These are phyloP conservation scores for Misopates orontium DNA, from an alignment of 257 asterid genomes.

Conservation along the genomic window DNA sequence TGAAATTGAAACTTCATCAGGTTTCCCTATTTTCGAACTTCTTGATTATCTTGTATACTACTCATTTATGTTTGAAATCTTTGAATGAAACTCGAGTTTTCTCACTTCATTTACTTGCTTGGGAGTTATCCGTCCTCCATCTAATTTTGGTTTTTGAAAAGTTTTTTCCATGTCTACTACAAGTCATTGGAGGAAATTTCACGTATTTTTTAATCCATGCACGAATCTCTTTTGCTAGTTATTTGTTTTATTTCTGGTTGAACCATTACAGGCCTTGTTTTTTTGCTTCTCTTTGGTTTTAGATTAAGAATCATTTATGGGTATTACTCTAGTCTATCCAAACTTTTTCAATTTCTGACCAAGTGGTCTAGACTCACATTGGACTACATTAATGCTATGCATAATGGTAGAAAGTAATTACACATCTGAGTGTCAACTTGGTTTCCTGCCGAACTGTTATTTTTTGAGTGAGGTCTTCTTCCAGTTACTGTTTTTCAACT, in stretches of 20 bases:
- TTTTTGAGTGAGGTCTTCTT: constrained; percentile 15
- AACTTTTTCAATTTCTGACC: background rate
- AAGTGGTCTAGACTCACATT: constrained; percentile 5
- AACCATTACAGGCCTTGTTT: background rate
- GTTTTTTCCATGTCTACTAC: background rate
- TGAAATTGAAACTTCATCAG: constrained; percentile 88
- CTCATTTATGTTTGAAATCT: constrained; percentile 21
- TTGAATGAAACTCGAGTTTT: constrained; percentile 20
- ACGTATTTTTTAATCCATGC: constrained; percentile 11
- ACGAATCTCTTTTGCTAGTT: constrained; percentile 8
- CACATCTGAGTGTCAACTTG: constrained; percentile 20
- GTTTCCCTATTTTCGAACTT: constrained; percentile 36
- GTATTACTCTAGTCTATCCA: background rate
- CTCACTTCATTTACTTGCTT: constrained; percentile 15
- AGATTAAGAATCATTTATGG: constrained; percentile 20
- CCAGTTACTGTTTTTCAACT: constrained; percentile 17
- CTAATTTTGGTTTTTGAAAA: background rate
- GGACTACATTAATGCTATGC: constrained; percentile 6
- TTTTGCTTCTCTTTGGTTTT: constrained; percentile 17
- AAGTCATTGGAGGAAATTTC: constrained; percentile 21
- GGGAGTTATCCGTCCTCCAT: background rate
- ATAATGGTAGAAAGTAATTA: constrained; percentile 14
- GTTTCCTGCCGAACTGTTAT: constrained; percentile 17
- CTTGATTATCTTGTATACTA: constrained; percentile 17
- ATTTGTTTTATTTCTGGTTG: background rate